Conservation (phyloP, 2,329 filamentous ascomycete genomes). For the Claviceps arundinis region DNA sequence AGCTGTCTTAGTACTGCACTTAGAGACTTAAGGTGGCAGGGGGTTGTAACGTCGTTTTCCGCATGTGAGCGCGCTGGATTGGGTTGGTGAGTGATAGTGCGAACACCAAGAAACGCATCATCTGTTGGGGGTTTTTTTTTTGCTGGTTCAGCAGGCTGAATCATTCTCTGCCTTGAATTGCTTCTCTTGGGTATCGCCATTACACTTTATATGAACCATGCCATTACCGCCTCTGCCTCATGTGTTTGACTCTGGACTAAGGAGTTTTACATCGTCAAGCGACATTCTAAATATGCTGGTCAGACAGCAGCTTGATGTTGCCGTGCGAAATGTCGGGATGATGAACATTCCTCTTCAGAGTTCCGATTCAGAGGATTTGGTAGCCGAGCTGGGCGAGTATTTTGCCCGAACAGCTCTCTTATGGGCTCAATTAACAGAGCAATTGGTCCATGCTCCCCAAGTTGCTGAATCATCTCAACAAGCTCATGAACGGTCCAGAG, state of each 20-base stretch:
- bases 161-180: not conserved
- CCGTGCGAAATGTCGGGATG: slow-evolving; percentile 12
- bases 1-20: not conserved
- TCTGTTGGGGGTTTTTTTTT: not conserved
- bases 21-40: not conserved
- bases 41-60: not conserved
- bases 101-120: not conserved
- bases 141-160: not conserved
- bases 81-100: not conserved
- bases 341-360: slow-evolving; percentile 7
- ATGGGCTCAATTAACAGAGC: slow-evolving; percentile 21
- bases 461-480: slow-evolving; percentile 16
- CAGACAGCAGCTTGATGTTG: slow-evolving; percentile 15
- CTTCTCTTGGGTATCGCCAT: not conserved
- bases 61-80: not conserved
- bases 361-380: slow-evolving; percentile 15
- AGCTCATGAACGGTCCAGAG: slow-evolving; percentile 16
- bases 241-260: slow-evolving; percentile 18
- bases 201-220: slow-evolving; percentile 4
- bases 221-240: slow-evolving; percentile 15
- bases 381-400: slow-evolving; percentile 24
- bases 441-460: slow-evolving; percentile 19
- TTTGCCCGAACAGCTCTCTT: slow-evolving; percentile 20
- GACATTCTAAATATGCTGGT: slow-evolving; percentile 16
- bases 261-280: not conserved